Percentiles rank a stretch among this genome's conserved stretches.
Conservation (phyloP, 2,329 filamentous ascomycete species). For the Mariannaea sp. region DNA sequence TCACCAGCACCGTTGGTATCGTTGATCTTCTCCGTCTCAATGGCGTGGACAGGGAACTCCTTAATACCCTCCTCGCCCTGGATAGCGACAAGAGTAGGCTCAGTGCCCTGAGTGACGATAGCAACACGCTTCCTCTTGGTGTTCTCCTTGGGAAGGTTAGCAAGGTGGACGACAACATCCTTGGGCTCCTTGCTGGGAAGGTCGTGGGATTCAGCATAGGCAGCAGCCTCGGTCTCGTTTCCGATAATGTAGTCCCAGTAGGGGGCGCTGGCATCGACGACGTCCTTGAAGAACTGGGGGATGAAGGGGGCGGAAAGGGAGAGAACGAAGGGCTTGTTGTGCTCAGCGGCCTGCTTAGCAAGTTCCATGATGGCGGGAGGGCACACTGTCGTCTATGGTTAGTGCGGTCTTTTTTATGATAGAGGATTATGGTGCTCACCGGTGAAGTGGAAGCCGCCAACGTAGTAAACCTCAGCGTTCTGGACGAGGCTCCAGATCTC, state of each 20-base stretch:
- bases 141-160: slow-evolving; percentile 92
- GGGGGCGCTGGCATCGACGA: slow-evolving; percentile 79
- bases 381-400: slow-evolving; percentile 62
- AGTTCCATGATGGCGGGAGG: slow-evolving; percentile 88
- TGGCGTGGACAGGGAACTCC: slow-evolving; percentile 80
- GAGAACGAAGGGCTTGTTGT: slow-evolving; percentile 91
- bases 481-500: slow-evolving; percentile 92
- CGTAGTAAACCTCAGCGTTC: slow-evolving; percentile 86
- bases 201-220: slow-evolving; percentile 83
- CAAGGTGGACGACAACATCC: slow-evolving; percentile 84
- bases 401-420: slow-evolving; percentile 7
- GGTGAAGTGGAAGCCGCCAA: slow-evolving; percentile 97
- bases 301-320: slow-evolving; percentile 97
- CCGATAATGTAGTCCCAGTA: slow-evolving; percentile 98
- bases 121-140: slow-evolving; percentile 79
- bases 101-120: slow-evolving; percentile 93
- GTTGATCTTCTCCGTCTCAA: slow-evolving; percentile 78
- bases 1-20: slow-evolving; percentile 98
- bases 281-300: slow-evolving; percentile 96
- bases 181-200: slow-evolving; percentile 77
- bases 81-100: slow-evolving; percentile 83
- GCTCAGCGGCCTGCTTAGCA: slow-evolving; percentile 83
- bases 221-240: slow-evolving; percentile 92
- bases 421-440: slow-evolving; percentile 41
- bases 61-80: slow-evolving; percentile 72